Evolutionary conservation across 257 asterid species (phyloP), one percentile per base, ranked within the genome.

Genomic region (Coffea canephora): DNA sequence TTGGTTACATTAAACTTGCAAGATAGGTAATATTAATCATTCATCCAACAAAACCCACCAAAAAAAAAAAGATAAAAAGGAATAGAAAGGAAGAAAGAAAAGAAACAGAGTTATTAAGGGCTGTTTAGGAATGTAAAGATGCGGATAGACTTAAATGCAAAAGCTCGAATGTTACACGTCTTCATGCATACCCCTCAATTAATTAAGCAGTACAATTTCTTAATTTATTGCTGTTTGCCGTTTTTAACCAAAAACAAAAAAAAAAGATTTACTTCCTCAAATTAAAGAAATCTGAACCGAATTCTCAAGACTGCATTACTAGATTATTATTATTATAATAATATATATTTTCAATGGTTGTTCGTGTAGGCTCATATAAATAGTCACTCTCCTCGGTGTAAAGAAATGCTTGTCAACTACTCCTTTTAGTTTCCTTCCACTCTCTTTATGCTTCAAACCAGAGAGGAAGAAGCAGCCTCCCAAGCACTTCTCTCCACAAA

Each of bases 371-470:
- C 74, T 82, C 82, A 54, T 70, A 84, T 88, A 87, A 82, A 85
- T 27, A 65, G 69, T 25, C 65, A 65, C 66, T 87, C 80, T 86
- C 84, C 68, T 77, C 79, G 86, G 94, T 21, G 66, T 86, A 88
- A 88, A 90, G 87, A 91, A 85, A 88, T 90, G 94, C 93, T 91
- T 90, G 95, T 89, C 88, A 90, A 96, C 95, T 90, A 91, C 95
- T 90, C 96, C 88, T 91, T 85, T 85, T 87, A 83, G 86, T 85
- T 78, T 83, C 90, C 88, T 80, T 84, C 90, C 90, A 80, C 89
- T 84, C 89, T 81, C 88, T 91, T 82, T 87, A 83, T 83, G 84
- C 90, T 81, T 83, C 78, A 55, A 74, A 85, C 73, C 70, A 75
- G 41, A 77, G 77, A 67, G 78, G 78, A 41, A 78, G 73, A 75